Base-by-base conservation (phyloP, 768 basidiomycete species). In the Kwoniella botswanensis region DNA sequence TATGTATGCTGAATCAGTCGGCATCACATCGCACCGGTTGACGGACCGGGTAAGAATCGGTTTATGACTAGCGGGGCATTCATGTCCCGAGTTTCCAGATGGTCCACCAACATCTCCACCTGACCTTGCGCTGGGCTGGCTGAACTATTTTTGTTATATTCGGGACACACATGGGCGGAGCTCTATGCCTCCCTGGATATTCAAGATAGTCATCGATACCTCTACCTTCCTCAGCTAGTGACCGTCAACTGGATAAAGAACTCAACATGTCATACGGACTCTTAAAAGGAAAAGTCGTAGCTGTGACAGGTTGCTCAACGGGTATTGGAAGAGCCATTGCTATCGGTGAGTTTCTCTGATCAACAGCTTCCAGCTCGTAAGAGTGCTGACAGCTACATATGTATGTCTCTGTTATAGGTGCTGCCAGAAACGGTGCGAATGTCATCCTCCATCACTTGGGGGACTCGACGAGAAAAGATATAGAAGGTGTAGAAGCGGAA, bases 251-350 rank as follows among this genome's bases (percentile, higher is more conserved):
- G 13, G 18, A 4, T 35, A 35, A 35, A 5, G 4, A 35, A 6
- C 35, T 24, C 35, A 63, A 9, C 61, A 69, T 70, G 68, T 70
- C 68, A n/a, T 70, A 24, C 63, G 68, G 73, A 22, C 74, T 82
- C 0, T 74, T 83, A 17, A 70, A 71, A 21, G 85, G 86, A 76
- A 91, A 91, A 79, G 83, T 90, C 52, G 88, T 91, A 17, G 88
- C 88, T 69, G 89, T 92, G 73, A 92, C 91, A 17, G 91, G 91
- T 18, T 86, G 89, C n/a, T 90, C 89, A 7, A 86, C 89, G 69
- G 91, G 91, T 22, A 92, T 92, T 68, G 91, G 91, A 13, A 86
- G 89, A 71, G 89, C 88, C 35, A 90, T 89, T 73, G 90, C 89
- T 22, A 80, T 90, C 18, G 89, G 90, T 80, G 22, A 55, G 79